phyloP scores from a whole-genome alignment of 2,329 filamentous ascomycete genomes.

The Colletotrichum eleusines region DNA sequence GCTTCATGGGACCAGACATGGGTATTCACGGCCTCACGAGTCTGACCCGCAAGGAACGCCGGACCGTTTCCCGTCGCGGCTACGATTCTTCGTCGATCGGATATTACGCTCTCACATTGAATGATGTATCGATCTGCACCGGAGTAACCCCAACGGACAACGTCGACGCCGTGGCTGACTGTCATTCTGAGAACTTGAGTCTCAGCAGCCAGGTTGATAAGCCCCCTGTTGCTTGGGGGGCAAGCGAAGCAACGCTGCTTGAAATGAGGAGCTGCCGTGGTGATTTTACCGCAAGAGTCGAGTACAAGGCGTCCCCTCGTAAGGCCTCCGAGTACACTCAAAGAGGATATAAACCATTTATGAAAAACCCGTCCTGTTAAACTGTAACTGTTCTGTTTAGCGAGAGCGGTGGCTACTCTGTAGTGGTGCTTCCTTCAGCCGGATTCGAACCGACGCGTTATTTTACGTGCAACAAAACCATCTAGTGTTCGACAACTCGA shows the following conservation, averaged over 20 bases:
- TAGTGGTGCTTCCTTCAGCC: too few species aligned
- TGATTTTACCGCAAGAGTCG: too few species aligned
- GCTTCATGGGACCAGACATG: not conserved
- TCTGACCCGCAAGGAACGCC: not conserved
- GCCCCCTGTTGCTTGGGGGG: not conserved
- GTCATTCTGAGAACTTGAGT: slow-evolving; percentile 5
- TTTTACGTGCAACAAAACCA: too few species aligned
- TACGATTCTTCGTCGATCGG: not conserved
- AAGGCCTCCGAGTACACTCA: too few species aligned
- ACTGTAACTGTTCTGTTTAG: too few species aligned
- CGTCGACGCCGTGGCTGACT: slow-evolving; percentile 3
- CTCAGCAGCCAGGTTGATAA: not conserved
- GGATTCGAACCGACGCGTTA: too few species aligned
- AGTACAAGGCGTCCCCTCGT: too few species aligned
- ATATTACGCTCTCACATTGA: not conserved
- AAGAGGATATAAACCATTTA: too few species aligned
- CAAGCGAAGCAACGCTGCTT: not conserved
- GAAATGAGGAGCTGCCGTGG: slow-evolving; percentile 1
- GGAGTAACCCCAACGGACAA: not conserved
- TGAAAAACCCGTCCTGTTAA: too few species aligned
- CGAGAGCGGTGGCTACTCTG: too few species aligned
- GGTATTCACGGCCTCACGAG: not conserved
- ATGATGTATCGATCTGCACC: slow-evolving; percentile 4
- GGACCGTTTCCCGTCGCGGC: not conserved
- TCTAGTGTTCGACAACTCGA: not conserved